Evolutionary conservation across 305 asterid genomes (phyloP), one percentile per base, ranked within the genome.

Genomic region (Fraxinus baroniana): DNA sequence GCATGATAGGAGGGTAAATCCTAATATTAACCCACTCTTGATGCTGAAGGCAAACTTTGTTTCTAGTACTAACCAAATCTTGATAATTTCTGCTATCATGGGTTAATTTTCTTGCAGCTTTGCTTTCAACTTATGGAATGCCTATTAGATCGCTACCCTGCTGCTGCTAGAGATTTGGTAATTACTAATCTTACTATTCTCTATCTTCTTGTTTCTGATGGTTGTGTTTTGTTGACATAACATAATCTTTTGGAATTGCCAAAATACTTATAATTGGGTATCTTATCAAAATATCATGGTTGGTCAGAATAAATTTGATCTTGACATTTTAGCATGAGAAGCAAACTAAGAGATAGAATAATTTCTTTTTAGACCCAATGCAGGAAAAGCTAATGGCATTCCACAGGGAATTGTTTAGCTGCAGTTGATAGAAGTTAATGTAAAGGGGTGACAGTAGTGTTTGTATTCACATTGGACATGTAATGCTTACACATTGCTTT

Each of bases 61-160:
- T 77, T 78, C 71, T 73, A 60, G 18, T 81, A 84, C 81, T 80
- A 76, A 82, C 44, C 73, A 49, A 68, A 64, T 76, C 35, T 71
- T 80, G 76, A 82, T 30, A 62, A 80, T 81, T 70, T 78, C 49
- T 81, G 17, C 74, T 78, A 44, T 77, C 73, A 72, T 80, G 49
- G 64, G 66, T 82, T 66, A 30, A 80, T 82, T 80, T 84, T 62
- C 83, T 87, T 91, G 91, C 99, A 96, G 99, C 93, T 96, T 66
- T 90, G 97, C 93, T 88, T 92, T 84, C 94, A 93, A 90, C 95
- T 96, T 86, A 81, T 96, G 94, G 97, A 96, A 83, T 92, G 97
- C 91, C 82, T 96, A 82, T 82, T 96, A 76, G 91, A 90, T 81
- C 83, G 84, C 78, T 90, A 92, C 81, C 78, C 90, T 49, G 91